phyloP scores from a whole-genome alignment of 225 moss, liverwort and hornwort species.

The Polytrichum commune region DNA sequence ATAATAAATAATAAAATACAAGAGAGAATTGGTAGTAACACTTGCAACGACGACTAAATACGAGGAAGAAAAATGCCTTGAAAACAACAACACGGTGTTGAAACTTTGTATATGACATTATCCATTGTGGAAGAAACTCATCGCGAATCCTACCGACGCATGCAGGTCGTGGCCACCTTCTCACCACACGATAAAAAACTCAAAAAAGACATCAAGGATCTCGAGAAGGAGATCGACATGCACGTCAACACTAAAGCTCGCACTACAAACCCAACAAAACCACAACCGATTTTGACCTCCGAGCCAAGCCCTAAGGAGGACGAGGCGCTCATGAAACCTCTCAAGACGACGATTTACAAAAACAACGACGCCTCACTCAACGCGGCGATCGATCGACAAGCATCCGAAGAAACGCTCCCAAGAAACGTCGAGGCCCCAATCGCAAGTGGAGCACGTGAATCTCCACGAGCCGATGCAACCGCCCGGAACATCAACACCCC shows the following conservation, averaged over 20 bases:
- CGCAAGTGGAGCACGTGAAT: background rate
- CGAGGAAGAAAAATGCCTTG: too few relatives aligned
- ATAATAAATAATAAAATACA: too few relatives aligned
- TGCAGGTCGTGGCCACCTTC: conserved; percentile 24
- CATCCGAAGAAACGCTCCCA: background rate
- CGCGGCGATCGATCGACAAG: background rate
- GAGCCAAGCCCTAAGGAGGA: background rate
- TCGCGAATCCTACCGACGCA: background rate
- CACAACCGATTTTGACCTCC: background rate
- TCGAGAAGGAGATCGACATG: conserved; percentile 12
- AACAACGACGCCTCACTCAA: background rate
- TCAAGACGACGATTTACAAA: conserved; percentile 16
- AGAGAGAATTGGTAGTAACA: too few relatives aligned
- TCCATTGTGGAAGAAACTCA: too few relatives aligned
- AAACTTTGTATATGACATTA: too few relatives aligned
- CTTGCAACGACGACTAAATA: too few relatives aligned
- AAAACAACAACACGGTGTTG: too few relatives aligned
- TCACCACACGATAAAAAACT: conserved; percentile 16
- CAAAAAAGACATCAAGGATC: conserved; percentile 7
- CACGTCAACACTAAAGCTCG: background rate
- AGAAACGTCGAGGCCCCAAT: too few relatives aligned
- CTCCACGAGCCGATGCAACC: background rate
- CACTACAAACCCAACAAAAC: background rate
- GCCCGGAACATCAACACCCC: background rate
- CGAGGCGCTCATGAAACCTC: background rate